A percentile compares a stretch with the other conserved stretches of the same genome.
phyloP scores from a whole-genome alignment of 371 early-diverging fungal species.

The Gilbertella persicaria region DNA sequence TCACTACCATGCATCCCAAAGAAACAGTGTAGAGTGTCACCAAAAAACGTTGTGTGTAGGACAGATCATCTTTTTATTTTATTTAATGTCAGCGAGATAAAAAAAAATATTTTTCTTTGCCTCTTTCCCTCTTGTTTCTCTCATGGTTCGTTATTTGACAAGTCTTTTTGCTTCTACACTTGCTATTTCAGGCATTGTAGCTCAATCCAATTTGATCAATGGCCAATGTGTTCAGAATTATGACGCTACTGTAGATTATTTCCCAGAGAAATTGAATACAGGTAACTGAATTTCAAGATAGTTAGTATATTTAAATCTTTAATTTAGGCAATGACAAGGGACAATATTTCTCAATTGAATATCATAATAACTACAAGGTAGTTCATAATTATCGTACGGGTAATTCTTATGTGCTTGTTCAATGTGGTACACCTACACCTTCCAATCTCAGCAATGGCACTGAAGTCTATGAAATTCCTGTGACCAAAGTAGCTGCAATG shows the following conservation, averaged over 20 bases:
- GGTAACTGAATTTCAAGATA: slow-evolving; percentile 49
- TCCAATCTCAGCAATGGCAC: slow-evolving; percentile 48
- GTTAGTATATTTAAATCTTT: background rate
- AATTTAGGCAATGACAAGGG: slow-evolving; percentile 48
- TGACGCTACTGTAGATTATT: slow-evolving; percentile 55
- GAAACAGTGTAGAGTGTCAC: too few species aligned
- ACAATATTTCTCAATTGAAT: slow-evolving; percentile 57
- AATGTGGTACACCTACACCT: slow-evolving; percentile 70
- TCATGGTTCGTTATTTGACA: slow-evolving; percentile 6
- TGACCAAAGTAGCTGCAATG: slow-evolving; percentile 56
- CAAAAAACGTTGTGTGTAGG: too few species aligned
- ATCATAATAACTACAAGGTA: slow-evolving; percentile 68
- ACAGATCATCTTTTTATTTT: too few species aligned
- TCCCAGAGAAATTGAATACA: slow-evolving; percentile 49
- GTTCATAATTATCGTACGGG: slow-evolving; percentile 49
- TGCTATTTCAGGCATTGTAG: slow-evolving; percentile 19
- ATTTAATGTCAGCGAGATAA: too few species aligned
- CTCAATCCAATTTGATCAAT: slow-evolving; percentile 42
- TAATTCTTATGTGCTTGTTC: slow-evolving; percentile 60
- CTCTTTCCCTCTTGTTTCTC: background rate
- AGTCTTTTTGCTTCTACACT: slow-evolving; percentile 18
- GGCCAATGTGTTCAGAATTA: slow-evolving; percentile 43
- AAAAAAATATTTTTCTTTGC: background rate
- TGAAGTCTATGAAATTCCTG: slow-evolving; percentile 59
- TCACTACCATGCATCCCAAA: too few species aligned